A percentile compares a stretch with the other conserved stretches of the same genome.
These are phyloP conservation scores for Leccinum arenicola DNA, from an alignment of 768 basidiomycete species.

Conservation along the genomic window DNA sequence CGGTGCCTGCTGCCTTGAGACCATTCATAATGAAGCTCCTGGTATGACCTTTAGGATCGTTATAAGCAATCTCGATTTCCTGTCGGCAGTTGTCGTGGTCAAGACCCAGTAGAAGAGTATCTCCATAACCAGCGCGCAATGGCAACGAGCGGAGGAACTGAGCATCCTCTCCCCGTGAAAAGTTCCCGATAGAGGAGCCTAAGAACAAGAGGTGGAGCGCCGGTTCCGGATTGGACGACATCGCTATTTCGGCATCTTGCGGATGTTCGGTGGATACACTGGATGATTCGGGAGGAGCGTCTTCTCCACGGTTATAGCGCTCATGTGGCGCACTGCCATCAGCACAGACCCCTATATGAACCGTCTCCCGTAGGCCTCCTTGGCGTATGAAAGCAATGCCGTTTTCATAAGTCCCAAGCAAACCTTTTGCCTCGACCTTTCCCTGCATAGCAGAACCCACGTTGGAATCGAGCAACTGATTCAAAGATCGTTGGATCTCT, in stretches of 20 bases:
- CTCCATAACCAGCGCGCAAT: slow-evolving; percentile 66
- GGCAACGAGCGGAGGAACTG: slow-evolving; percentile 79
- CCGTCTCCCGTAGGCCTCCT: slow-evolving; percentile 22
- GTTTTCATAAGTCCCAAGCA: slow-evolving; percentile 90
- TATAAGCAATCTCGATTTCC: slow-evolving; percentile 84
- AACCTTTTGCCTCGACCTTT: slow-evolving; percentile 77
- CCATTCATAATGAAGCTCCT: slow-evolving; percentile 85
- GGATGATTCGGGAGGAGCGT: slow-evolving; percentile 41
- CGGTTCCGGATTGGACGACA: slow-evolving; percentile 48
- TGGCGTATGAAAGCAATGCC: slow-evolving; percentile 77
- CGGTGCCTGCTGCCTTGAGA: slow-evolving; percentile 61
- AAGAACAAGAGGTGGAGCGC: slow-evolving; percentile 87
- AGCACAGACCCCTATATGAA: slow-evolving; percentile 4
- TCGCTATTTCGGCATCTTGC: slow-evolving; percentile 4
- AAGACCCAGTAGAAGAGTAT: slow-evolving; percentile 87
- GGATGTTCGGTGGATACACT: slow-evolving; percentile 21
- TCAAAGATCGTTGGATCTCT: slow-evolving; percentile 80
- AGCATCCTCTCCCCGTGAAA: slow-evolving; percentile 63
- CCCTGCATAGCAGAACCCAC: slow-evolving; percentile 60
- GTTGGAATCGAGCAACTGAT: slow-evolving; percentile 58
- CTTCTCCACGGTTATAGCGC: slow-evolving; percentile 18
- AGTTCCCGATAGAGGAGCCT: slow-evolving; percentile 92
- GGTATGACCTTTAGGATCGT: slow-evolving; percentile 75
- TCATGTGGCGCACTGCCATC: slow-evolving; percentile 1
- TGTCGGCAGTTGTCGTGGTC: slow-evolving; percentile 74